Base-by-base conservation (phyloP, 2,329 filamentous ascomycete genomes). In the Parascedosporium putredinis region DNA sequence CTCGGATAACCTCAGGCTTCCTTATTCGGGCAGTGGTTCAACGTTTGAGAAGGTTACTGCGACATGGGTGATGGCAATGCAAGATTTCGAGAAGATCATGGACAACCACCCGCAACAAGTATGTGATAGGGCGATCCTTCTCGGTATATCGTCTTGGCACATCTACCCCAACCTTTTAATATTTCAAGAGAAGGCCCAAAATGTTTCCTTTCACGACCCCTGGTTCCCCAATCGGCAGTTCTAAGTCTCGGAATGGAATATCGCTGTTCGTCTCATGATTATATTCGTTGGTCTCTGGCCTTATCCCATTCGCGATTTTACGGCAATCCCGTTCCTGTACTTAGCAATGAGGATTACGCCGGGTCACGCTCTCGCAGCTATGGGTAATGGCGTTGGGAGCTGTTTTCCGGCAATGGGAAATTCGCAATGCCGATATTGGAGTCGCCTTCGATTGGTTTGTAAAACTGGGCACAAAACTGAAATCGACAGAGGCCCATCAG, bases 101-200 rank as follows among this genome's bases (percentile, higher is more conserved):
- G 14, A 24, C 6, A 51, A 51, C 18, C 25, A 23, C 3, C 52
- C 52, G 1, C 52, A 51, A 42, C 18, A 51, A 22, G 52, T 45
- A 23, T 42, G 44, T 14, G 46, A 53, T 42, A 29, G 49, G 36
- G 52, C 52, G 10, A 47, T 53, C 8, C 36, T 53, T 16, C 33
- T 50, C n/a, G 52, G 44, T 9, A 53, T 53, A n/a, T 51, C 52
- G 10, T 24, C 52, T 22, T 53, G 52, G 52, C 52, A 53, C 27
- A 29, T 53, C 14, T 53, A 53, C 33, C 52, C 49, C 23, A 46
- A 51, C n/a, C 36, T 53, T 27, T 27, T 51, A 25, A 49, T 51
- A 12, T 51, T 34, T 40, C 51, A 49, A 12, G 38, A 47, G 4
- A 45, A 51, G 49, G 18, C 43, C 25, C 22, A 31, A 14, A 31